A percentile compares a stretch with the other conserved stretches of the same genome.
Conservation (phyloP, 1,284 basidiomycete genomes). For the Waitea zeae region DNA sequence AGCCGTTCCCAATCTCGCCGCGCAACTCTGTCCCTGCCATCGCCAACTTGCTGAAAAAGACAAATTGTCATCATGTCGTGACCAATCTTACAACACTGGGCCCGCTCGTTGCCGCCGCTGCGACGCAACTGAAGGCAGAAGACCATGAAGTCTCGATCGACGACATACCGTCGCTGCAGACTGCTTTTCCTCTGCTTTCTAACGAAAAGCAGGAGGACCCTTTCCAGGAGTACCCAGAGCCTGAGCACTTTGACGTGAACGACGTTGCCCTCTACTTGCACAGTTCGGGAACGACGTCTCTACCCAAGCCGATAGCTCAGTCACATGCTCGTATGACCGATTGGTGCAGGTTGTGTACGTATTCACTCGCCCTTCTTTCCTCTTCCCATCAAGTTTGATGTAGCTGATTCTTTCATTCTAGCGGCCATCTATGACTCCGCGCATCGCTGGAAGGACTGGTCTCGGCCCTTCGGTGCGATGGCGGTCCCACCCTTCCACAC, state of each 20-base stretch:
- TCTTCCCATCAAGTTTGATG: too few relatives aligned
- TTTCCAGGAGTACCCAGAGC: background rate
- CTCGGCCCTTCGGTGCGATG: too few relatives aligned
- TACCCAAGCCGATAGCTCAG: too few relatives aligned
- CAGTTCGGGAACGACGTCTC: background rate
- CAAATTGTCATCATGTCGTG: constrained; percentile 12
- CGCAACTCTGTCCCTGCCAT: constrained; percentile 19
- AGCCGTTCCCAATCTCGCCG: constrained; percentile 19
- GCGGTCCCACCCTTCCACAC: too few relatives aligned
- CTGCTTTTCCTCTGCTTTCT: too few relatives aligned
- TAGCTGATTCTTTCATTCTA: too few relatives aligned
- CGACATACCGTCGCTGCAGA: too few relatives aligned
- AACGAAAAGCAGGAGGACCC: background rate
- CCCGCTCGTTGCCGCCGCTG: background rate
- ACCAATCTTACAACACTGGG: constrained; percentile 1
- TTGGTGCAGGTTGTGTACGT: too few relatives aligned
- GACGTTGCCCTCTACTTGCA: background rate
- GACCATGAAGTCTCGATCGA: background rate
- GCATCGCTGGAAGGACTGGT: too few relatives aligned
- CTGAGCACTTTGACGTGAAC: background rate
- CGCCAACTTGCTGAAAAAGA: constrained; percentile 16
- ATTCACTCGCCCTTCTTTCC: too few relatives aligned
- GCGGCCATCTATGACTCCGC: too few relatives aligned
- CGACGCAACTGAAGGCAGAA: background rate
- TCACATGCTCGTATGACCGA: too few relatives aligned